A percentile compares a stretch with the other conserved stretches of the same genome.
phyloP scores from a whole-genome alignment of 257 asterid species.

The Forsythia viridissima region DNA sequence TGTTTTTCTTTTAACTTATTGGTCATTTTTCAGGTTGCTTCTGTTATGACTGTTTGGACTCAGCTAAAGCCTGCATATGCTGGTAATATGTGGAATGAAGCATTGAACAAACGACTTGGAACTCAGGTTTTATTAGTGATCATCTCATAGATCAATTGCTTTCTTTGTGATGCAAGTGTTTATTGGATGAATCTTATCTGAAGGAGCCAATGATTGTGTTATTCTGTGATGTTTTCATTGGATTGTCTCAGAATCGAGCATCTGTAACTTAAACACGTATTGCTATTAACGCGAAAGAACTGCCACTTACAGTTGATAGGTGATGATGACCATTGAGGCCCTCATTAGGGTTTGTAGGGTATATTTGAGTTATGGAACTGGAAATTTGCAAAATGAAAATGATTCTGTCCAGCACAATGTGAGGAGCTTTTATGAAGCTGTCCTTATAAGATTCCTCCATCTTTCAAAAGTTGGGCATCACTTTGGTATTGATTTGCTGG shows the following conservation, averaged over 20 bases:
- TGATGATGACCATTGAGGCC: too few species aligned
- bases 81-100: conserved; percentile 90
- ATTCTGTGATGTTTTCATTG: neutral
- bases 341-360: too few species aligned
- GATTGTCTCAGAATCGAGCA: neutral
- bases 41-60: conserved; percentile 87
- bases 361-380: too few species aligned
- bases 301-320: neutral
- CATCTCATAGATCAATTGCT: conserved; percentile 10
- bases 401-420: neutral
- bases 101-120: conserved; percentile 89
- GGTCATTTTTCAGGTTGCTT: conserved; percentile 65
- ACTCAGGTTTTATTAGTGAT: conserved; percentile 57
- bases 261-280: too few species aligned
- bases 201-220: neutral
- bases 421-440: neutral
- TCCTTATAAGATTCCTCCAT: neutral
- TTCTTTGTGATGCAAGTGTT: conserved; percentile 8
- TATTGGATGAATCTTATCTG: neutral
- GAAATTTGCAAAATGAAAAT: too few species aligned
- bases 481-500: neutral
- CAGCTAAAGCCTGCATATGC: conserved; percentile 82
- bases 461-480: neutral
- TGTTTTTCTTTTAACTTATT: conserved; percentile 23
- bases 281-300: neutral